Conservation (phyloP, 2,329 filamentous ascomycete genomes). For the Leptographium procerum region DNA sequence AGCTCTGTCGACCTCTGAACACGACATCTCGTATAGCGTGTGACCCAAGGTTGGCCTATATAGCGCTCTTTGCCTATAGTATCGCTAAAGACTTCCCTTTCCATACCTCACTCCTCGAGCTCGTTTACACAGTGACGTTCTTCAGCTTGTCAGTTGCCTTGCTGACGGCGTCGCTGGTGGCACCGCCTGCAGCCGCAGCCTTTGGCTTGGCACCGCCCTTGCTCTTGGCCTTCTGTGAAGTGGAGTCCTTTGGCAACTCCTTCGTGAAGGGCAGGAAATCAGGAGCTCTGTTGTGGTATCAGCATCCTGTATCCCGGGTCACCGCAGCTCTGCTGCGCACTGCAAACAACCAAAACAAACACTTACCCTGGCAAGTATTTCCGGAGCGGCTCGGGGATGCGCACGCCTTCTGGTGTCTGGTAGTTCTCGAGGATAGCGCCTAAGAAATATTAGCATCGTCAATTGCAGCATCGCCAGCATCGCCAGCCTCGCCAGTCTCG, state of each 20-base stretch:
- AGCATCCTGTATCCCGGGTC: neutral
- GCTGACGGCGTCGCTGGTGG: conserved; percentile 12
- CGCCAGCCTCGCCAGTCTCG: neutral
- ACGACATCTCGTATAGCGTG: neutral
- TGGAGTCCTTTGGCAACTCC: conserved; percentile 63
- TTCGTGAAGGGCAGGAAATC: conserved; percentile 84
- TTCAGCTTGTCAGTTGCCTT: conserved; percentile 18
- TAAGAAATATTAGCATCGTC: neutral
- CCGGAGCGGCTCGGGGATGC: conserved; percentile 69
- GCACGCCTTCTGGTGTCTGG: conserved; percentile 77
- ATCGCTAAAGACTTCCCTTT: neutral
- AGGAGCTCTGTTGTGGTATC: conserved; percentile 36
- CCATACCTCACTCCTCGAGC: neutral
- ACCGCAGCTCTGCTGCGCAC: too few relatives aligned
- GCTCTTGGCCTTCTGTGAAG: conserved; percentile 15
- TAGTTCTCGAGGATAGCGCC: conserved; percentile 76
- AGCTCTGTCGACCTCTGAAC: too few relatives aligned
- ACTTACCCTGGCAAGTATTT: conserved; percentile 71
- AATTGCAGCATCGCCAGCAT: too few relatives aligned
- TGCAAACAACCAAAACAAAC: neutral
- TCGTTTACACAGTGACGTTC: conserved; percentile 15
- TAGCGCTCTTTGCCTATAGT: neutral
- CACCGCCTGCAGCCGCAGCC: conserved; percentile 11
- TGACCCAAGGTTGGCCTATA: neutral
- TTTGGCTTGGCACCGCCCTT: conserved; percentile 14